Conservation (phyloP, 2,329 filamentous ascomycete species). For the Stachybotrys chlorohalonatus region DNA sequence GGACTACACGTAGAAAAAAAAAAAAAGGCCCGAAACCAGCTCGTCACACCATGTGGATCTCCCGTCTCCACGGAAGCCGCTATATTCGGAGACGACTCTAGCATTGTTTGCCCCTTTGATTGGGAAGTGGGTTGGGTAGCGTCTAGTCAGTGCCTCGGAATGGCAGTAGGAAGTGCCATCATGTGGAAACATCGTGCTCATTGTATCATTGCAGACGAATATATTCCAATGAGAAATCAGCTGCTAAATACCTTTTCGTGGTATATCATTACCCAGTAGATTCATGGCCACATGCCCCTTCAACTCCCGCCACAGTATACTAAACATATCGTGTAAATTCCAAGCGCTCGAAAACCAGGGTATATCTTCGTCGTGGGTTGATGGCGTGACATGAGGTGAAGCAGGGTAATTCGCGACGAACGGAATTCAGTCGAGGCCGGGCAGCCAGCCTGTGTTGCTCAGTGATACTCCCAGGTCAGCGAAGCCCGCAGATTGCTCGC, state of each 20-base stretch:
- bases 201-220: too few species aligned
- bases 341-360: constrained; percentile 1
- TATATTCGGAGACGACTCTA: too few species aligned
- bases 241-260: not conserved
- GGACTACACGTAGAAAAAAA: not conserved
- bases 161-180: too few species aligned
- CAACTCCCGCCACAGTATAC: not conserved
- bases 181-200: too few species aligned
- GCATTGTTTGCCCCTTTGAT: too few species aligned
- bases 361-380: constrained; percentile 5
- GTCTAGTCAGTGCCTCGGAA: too few species aligned
- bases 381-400: not conserved
- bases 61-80: not conserved
- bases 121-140: too few species aligned
- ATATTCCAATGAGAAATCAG: too few species aligned
- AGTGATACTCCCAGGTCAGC: constrained; percentile 22
- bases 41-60: not conserved
- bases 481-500: constrained; percentile 15
- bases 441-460: constrained; percentile 22
- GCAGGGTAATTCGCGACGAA: not conserved
- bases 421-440: constrained; percentile 20
- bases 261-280: not conserved
- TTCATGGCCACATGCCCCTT: not conserved
- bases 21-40: not conserved
- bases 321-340: not conserved